A percentile compares a stretch with the other conserved stretches of the same genome.
These are phyloP conservation scores for Saturnispora hagleri DNA, from an alignment of 805 yeast genomes.

Conservation along the genomic window DNA sequence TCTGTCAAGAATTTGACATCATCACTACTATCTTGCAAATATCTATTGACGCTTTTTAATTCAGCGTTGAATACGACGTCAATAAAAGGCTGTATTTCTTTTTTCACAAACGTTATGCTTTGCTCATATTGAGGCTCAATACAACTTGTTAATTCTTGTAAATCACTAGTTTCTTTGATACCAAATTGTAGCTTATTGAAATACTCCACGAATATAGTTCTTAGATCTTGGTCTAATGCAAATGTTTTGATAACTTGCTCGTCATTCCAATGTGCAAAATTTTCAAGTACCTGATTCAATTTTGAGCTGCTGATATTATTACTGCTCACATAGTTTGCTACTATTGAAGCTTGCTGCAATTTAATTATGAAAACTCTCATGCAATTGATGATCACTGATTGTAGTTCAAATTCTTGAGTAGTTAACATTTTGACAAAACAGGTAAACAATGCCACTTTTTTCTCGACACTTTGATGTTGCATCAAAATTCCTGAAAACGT, in stretches of 20 bases:
- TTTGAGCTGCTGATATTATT: background rate
- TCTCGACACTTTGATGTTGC: conserved; percentile 8
- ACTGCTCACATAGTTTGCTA: background rate
- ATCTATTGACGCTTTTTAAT: conserved; percentile 39
- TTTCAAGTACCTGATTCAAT: conserved; percentile 3
- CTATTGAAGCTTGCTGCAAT: background rate
- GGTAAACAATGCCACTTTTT: conserved; percentile 10
- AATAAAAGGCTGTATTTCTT: conserved; percentile 29
- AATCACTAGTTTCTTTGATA: background rate
- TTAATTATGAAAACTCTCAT: conserved; percentile 16
- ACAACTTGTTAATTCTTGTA: background rate
- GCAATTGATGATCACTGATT: conserved; percentile 19
- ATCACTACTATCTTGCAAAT: conserved; percentile 58
- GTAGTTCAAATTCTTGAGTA: conserved; percentile 7
- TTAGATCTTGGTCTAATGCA: conserved; percentile 9
- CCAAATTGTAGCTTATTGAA: background rate
- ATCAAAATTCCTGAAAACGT: conserved; percentile 12
- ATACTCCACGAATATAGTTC: conserved; percentile 4
- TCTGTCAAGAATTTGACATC: conserved; percentile 41
- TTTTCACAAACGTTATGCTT: conserved; percentile 6
- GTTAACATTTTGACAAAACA: conserved; percentile 13
- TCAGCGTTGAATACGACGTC: conserved; percentile 36
- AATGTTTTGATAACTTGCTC: conserved; percentile 14
- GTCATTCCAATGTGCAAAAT: conserved; percentile 13
- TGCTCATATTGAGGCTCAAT: background rate